A percentile compares a stretch with the other conserved stretches of the same genome.
phyloP scores from a whole-genome alignment of 139 green algal species.

The Desmodesmus armatus region DNA sequence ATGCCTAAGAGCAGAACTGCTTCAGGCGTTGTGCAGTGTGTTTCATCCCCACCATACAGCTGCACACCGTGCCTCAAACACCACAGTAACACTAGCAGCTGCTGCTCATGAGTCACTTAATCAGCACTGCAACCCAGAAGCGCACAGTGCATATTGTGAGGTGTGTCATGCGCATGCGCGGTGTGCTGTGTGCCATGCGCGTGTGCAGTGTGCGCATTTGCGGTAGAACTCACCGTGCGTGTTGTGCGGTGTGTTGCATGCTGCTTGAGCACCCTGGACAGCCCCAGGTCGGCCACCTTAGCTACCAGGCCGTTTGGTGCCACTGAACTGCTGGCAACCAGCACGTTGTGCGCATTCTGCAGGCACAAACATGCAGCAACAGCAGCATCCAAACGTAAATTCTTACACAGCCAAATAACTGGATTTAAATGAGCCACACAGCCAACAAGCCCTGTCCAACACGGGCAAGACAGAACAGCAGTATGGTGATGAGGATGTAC shows the following conservation, averaged over 20 bases:
- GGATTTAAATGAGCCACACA: too few relatives aligned
- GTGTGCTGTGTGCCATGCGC: too few relatives aligned
- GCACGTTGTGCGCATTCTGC: slow-evolving; percentile 28
- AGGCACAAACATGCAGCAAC: neutral
- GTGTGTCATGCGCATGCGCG: too few relatives aligned
- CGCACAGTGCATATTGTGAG: too few relatives aligned
- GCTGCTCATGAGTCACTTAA: neutral
- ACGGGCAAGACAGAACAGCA: neutral
- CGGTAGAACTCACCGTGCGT: slow-evolving; percentile 16
- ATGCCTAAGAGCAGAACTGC: too few relatives aligned
- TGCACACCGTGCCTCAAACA: too few relatives aligned
- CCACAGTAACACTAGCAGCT: neutral
- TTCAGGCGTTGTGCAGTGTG: too few relatives aligned
- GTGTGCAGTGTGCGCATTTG: too few relatives aligned
- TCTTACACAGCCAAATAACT: too few relatives aligned
- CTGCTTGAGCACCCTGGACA: slow-evolving; percentile 20
- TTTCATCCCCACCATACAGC: too few relatives aligned
- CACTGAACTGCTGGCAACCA: neutral
- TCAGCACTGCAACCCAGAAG: too few relatives aligned
- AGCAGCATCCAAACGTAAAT: neutral
- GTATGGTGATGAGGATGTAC: neutral
- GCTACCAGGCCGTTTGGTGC: slow-evolving; percentile 15
- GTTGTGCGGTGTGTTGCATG: slow-evolving; percentile 22
- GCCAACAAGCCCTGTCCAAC: neutral
- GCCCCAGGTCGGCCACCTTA: slow-evolving; percentile 22